Percentiles rank a stretch among this genome's conserved stretches.
Evolutionary conservation across 495 filamentous ascomycete species (phyloP).

Genomic region (Talaromyces wortmannii): DNA sequence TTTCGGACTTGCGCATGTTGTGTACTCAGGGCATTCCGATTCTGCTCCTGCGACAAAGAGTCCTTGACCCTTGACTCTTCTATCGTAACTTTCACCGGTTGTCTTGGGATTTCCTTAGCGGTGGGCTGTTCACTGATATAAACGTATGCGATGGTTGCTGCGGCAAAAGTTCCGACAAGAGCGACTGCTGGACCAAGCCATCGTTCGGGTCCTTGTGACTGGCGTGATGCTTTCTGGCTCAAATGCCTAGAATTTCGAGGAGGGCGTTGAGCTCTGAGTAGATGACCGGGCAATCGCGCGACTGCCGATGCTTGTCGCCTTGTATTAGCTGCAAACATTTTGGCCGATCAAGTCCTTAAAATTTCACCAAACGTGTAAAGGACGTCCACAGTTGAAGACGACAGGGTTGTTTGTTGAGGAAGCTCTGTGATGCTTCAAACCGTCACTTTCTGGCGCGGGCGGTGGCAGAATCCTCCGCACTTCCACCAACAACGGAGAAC

Average conservation of each 20-base stretch:
- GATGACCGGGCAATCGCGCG: neutral
- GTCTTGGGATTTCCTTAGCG: constrained; percentile 1
- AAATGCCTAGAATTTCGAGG: constrained; percentile 22
- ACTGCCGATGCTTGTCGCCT: neutral
- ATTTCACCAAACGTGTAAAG: neutral
- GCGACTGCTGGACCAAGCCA: constrained; percentile 31
- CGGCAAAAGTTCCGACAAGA: constrained; percentile 26
- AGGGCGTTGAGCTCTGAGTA: neutral
- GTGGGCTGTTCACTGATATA: constrained; percentile 19
- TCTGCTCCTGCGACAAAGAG: constrained; percentile 53
- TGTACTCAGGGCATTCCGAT: constrained; percentile 63
- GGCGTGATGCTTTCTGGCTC: constrained; percentile 10
- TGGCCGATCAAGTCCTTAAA: neutral
- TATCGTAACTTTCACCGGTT: constrained; percentile 43
- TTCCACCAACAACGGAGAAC: neutral
- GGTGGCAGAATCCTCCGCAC: constrained; percentile 5
- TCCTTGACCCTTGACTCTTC: constrained; percentile 49
- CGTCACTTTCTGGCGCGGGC: neutral
- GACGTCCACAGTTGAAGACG: neutral
- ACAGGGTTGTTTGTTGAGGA: neutral
- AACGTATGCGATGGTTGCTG: constrained; percentile 25
- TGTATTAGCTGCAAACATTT: neutral
- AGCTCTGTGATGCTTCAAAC: constrained; percentile 1
- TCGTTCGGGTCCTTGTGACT: constrained; percentile 11
- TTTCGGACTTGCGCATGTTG: constrained; percentile 80